A percentile compares a stretch with the other conserved stretches of the same genome.
Evolutionary conservation across 306 rosid genomes (phyloP).

Genomic region (Glycine tomentella): DNA sequence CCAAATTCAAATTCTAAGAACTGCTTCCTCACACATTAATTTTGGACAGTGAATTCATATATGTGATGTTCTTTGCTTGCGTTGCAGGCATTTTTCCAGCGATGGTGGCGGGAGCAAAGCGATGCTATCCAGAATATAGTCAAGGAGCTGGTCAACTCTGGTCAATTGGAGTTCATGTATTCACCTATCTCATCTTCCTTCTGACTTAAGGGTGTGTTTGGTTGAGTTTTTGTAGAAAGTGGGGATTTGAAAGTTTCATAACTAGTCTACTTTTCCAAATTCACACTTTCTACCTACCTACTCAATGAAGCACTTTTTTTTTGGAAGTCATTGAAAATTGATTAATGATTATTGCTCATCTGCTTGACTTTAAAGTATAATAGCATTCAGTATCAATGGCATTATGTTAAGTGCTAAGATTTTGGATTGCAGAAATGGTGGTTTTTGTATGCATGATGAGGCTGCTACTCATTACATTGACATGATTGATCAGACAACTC

Average conservation of each 20-base stretch:
- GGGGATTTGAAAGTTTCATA: neutral
- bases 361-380: constrained; percentile 21
- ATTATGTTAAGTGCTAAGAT: neutral
- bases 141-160: constrained; percentile 68
- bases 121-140: constrained; percentile 56
- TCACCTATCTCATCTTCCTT: neutral
- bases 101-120: constrained; percentile 88
- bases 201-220: neutral
- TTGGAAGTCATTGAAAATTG: neutral
- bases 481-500: constrained; percentile 95
- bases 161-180: constrained; percentile 89
- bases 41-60: neutral
- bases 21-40: neutral
- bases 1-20: too few species aligned
- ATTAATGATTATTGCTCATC: neutral
- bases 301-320: neutral
- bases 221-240: neutral
- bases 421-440: constrained; percentile 77
- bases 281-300: neutral
- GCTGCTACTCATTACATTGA: constrained; percentile 86
- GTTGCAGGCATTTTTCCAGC: constrained; percentile 78
- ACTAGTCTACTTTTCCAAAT: neutral
- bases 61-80: constrained; percentile 13
- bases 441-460: constrained; percentile 93
- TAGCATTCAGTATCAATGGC: constrained; percentile 5